A percentile compares a stretch with the other conserved stretches of the same genome.
These are phyloP conservation scores for Stephania cephalantha DNA, from an alignment of 164 flowering plant species.

Conservation along the genomic window DNA sequence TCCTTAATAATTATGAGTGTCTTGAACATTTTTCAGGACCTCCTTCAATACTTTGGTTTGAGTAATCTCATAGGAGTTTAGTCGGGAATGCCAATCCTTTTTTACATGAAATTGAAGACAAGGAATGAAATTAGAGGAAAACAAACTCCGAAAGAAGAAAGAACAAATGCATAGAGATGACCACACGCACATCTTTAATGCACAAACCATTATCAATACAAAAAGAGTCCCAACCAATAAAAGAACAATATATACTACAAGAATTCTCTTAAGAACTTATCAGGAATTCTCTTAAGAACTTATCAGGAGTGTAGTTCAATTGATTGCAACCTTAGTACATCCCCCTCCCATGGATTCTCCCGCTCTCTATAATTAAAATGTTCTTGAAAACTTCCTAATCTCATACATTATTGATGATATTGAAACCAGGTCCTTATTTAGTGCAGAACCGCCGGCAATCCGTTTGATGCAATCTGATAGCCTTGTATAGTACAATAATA, in stretches of 20 bases:
- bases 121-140: no score
- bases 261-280: not conserved
- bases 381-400: constrained; percentile 81
- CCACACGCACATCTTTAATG: not conserved
- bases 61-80: no score
- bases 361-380: constrained; percentile 40
- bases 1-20: not conserved
- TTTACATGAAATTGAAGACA: no score
- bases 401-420: constrained; percentile 91
- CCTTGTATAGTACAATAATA: constrained; percentile 91
- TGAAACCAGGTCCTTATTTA: constrained; percentile 90
- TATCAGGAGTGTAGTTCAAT: not conserved
- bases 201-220: not conserved
- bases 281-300: no score
- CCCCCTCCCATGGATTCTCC: not conserved
- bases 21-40: not conserved
- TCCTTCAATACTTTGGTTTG: not conserved
- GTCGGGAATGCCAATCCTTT: no score
- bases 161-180: not conserved
- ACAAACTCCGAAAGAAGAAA: no score
- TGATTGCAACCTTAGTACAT: not conserved
- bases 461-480: constrained; percentile 87
- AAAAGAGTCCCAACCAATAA: not conserved
- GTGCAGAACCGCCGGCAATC: constrained; percentile 59
- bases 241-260: not conserved